Evolutionary conservation across 352 stramenopile species (phyloP).

Genomic region (Pythium rishiriense): DNA sequence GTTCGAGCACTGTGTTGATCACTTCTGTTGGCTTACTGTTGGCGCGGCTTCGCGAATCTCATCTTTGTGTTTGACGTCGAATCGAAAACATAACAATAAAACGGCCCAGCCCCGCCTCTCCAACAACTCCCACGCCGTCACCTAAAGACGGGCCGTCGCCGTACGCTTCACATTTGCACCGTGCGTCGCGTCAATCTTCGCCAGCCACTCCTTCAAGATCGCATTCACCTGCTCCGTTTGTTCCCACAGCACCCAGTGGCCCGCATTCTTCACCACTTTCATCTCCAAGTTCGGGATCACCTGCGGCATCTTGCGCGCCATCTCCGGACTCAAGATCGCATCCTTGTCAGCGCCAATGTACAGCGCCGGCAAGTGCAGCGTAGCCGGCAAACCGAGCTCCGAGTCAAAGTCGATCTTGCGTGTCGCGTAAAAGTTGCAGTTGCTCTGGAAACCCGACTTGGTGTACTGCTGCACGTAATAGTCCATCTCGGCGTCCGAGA

Average conservation of each 20-base stretch:
- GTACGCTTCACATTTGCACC: conserved; percentile 3
- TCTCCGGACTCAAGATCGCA: conserved; percentile 49
- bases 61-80: too few relatives aligned
- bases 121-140: too few relatives aligned
- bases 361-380: conserved; percentile 49
- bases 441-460: conserved; percentile 53
- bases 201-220: conserved; percentile 31
- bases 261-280: conserved; percentile 49
- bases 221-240: conserved; percentile 38
- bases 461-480: conserved; percentile 65
- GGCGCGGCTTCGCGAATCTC: too few relatives aligned
- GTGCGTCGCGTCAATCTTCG: conserved; percentile 27
- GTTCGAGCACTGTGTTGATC: too few relatives aligned
- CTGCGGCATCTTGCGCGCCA: conserved; percentile 58
- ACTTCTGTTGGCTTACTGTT: too few relatives aligned
- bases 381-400: conserved; percentile 33
- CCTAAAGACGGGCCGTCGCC: background rate
- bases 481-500: conserved; percentile 55
- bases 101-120: too few relatives aligned
- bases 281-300: conserved; percentile 53
- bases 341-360: conserved; percentile 67
- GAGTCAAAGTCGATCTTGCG: conserved; percentile 63
- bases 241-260: conserved; percentile 70
- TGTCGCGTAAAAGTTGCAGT: conserved; percentile 58
- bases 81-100: too few relatives aligned